A percentile compares a stretch with the other conserved stretches of the same genome.
Conservation (phyloP, 148 eudicot species). For the Fagopyrum esculentum region DNA sequence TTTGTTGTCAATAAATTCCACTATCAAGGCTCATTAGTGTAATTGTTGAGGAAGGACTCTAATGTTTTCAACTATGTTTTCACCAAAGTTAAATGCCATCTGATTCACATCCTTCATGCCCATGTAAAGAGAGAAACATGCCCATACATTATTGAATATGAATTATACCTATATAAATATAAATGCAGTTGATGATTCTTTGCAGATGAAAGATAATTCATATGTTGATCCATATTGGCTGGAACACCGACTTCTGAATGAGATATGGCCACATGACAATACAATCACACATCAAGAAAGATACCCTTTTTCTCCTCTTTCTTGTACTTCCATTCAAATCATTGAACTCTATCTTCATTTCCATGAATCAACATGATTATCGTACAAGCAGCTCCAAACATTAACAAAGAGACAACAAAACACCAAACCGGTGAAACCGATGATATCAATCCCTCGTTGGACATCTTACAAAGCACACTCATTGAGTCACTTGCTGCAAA, state of each 20-base stretch:
- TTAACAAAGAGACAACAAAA: too few relatives aligned
- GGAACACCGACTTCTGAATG: neutral
- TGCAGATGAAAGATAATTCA: neutral
- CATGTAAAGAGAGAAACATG: neutral
- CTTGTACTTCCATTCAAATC: too few relatives aligned
- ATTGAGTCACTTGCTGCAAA: too few relatives aligned
- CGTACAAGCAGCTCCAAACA: too few relatives aligned
- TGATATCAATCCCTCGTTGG: too few relatives aligned
- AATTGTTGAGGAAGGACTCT: neutral
- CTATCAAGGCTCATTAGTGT: neutral
- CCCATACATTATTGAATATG: neutral
- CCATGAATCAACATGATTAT: too few relatives aligned
- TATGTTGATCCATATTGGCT: neutral
- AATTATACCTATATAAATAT: neutral
- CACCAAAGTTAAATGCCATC: neutral
- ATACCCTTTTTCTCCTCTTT: too few relatives aligned
- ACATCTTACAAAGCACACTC: too few relatives aligned
- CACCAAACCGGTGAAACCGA: too few relatives aligned
- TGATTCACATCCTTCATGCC: conserved; percentile 3
- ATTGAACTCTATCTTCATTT: too few relatives aligned
- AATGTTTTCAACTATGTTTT: neutral
- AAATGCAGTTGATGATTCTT: neutral
- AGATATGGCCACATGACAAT: neutral
- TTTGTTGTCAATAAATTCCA: neutral
- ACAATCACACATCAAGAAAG: too few relatives aligned